Evolutionary conservation across 805 yeast genomes (phyloP).

Genomic region (Kuraishia ogatae): DNA sequence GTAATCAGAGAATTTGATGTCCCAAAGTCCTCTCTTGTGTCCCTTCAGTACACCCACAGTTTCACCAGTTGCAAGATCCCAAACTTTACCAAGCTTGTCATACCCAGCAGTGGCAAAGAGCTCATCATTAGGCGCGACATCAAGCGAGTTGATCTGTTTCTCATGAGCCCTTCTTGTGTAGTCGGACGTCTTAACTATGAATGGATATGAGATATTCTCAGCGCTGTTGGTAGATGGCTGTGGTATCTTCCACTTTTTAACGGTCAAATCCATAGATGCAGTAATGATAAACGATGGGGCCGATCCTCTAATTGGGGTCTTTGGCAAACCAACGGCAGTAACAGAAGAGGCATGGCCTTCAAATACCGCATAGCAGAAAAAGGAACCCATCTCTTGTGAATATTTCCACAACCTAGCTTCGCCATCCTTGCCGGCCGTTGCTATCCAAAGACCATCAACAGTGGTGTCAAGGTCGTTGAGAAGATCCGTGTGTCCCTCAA

Average conservation of each 20-base stretch:
- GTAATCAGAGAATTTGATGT: slow-evolving; percentile 69
- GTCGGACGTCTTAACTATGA: slow-evolving; percentile 50
- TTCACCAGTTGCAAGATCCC: slow-evolving; percentile 86
- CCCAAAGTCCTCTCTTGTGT: slow-evolving; percentile 95
- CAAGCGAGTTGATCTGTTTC: slow-evolving; percentile 86
- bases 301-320: slow-evolving; percentile 26
- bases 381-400: slow-evolving; percentile 30
- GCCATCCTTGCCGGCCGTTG: slow-evolving; percentile 85
- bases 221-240: slow-evolving; percentile 17
- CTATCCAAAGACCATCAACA: slow-evolving; percentile 80
- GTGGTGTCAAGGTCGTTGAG: slow-evolving; percentile 75
- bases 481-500: slow-evolving; percentile 80
- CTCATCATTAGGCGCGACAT: slow-evolving; percentile 85
- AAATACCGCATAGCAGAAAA: slow-evolving; percentile 49
- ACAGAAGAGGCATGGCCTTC: slow-evolving; percentile 85
- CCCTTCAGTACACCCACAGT: slow-evolving; percentile 77
- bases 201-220: slow-evolving; percentile 10
- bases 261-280: slow-evolving; percentile 77
- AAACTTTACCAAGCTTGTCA: slow-evolving; percentile 84
- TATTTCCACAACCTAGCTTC: slow-evolving; percentile 79
- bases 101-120: slow-evolving; percentile 89
- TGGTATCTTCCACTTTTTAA: slow-evolving; percentile 80
- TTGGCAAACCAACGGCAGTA: slow-evolving; percentile 72
- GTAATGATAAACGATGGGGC: slow-evolving; percentile 69
- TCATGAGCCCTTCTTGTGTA: slow-evolving; percentile 96